Conservation (phyloP, 2,329 filamentous ascomycete genomes). For the Dothideomycetidae sp. region DNA sequence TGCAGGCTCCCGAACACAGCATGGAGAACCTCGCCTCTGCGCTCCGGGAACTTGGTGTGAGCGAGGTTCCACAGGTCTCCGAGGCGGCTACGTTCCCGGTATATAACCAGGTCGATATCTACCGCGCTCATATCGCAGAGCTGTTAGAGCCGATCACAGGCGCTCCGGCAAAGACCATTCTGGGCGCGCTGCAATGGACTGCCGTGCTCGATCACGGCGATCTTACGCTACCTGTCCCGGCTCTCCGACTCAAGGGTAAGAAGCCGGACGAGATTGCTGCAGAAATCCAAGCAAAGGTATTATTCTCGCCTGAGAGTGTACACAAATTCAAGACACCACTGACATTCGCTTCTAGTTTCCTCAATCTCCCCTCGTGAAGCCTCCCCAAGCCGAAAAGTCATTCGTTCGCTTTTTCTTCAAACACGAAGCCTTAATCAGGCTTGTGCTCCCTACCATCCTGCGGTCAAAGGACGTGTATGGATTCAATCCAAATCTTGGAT, state of each 20-base stretch:
- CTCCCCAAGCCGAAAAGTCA: constrained; percentile 50
- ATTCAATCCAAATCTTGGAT: constrained; percentile 43
- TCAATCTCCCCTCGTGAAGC: constrained; percentile 57
- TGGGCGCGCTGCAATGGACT: constrained; percentile 65
- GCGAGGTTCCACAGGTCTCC: constrained; percentile 25
- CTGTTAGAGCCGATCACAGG: constrained; percentile 55
- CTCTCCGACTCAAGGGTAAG: constrained; percentile 58
- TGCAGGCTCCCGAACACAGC: constrained; percentile 6
- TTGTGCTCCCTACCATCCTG: constrained; percentile 57
- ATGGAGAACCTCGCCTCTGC: constrained; percentile 24
- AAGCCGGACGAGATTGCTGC: constrained; percentile 43
- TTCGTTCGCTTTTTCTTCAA: constrained; percentile 75
- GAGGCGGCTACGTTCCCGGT: constrained; percentile 41
- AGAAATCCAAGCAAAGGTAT: constrained; percentile 38
- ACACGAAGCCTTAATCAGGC: constrained; percentile 46
- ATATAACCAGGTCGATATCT: constrained; percentile 64
- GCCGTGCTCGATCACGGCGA: constrained; percentile 70
- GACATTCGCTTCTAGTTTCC: constrained; percentile 44
- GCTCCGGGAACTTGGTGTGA: constrained; percentile 25
- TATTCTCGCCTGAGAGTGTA: too few species aligned
- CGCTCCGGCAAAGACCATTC: constrained; percentile 56
- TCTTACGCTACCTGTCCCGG: constrained; percentile 61
- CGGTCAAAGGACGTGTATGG: constrained; percentile 49
- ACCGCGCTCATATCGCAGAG: constrained; percentile 60
- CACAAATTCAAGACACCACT: background rate